Conservation (phyloP, 169 alveolate species). For the Plasmodium falciparum region DNA sequence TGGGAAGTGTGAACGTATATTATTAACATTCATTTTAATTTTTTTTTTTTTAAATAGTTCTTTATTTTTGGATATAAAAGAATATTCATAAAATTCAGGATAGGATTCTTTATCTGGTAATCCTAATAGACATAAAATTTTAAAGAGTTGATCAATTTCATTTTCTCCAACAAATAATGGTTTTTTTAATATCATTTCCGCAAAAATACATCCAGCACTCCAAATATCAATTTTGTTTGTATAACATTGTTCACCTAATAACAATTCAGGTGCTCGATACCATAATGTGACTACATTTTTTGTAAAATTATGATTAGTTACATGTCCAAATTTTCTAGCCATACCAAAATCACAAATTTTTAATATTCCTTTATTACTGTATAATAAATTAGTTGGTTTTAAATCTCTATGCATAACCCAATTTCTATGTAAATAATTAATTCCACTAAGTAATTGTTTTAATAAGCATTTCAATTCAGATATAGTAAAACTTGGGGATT, state of each 20-base stretch:
- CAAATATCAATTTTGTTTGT: conserved; percentile 97
- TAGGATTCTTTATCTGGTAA: conserved; percentile 89
- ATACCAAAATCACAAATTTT: conserved; percentile 94
- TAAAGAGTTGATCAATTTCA: conserved; percentile 91
- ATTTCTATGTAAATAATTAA: conserved; percentile 87
- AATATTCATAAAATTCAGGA: conserved; percentile 82
- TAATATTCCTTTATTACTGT: conserved; percentile 89
- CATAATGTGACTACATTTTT: conserved; percentile 97
- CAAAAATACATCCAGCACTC: conserved; percentile 97
- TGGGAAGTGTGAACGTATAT: conserved; percentile 68
- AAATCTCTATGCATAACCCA: conserved; percentile 95
- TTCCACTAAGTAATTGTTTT: conserved; percentile 88
- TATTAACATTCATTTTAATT: conserved; percentile 80
- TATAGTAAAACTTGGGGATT: conserved; percentile 92
- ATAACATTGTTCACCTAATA: conserved; percentile 95
- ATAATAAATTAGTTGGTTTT: conserved; percentile 91
- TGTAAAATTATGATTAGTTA: conserved; percentile 90
- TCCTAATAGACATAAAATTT: conserved; percentile 93
- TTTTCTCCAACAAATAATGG: conserved; percentile 92
- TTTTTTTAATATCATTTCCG: conserved; percentile 90
- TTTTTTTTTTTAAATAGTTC: conserved; percentile 76
- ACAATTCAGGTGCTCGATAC: conserved; percentile 98
- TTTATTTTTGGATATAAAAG: conserved; percentile 76
- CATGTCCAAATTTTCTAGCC: conserved; percentile 92
- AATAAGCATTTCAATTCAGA: conserved; percentile 93